A percentile compares a stretch with the other conserved stretches of the same genome.
phyloP scores from a whole-genome alignment of 1,284 basidiomycete species.

The Inonotus hispidus region DNA sequence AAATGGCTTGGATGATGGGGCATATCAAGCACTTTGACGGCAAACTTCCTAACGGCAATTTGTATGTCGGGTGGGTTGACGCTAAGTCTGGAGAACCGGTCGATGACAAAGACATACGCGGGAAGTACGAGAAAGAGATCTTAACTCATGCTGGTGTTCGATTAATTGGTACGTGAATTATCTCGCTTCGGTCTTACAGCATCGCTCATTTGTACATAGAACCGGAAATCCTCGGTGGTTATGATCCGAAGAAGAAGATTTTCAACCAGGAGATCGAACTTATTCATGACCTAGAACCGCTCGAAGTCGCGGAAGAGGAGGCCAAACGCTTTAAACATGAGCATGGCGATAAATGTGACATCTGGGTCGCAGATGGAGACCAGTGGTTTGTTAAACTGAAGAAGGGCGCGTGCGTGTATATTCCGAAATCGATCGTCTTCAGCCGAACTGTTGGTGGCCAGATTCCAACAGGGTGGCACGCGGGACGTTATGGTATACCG shows the following conservation, averaged over 20 bases:
- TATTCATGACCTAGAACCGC: slow-evolving; percentile 92
- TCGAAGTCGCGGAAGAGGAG: slow-evolving; percentile 89
- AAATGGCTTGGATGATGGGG: slow-evolving; percentile 99
- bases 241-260: slow-evolving; percentile 94
- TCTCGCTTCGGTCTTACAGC: slow-evolving; percentile 1
- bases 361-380: slow-evolving; percentile 85
- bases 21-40: slow-evolving; percentile 98
- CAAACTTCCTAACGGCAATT: slow-evolving; percentile 84
- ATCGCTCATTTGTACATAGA: slow-evolving; percentile 46
- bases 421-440: slow-evolving; percentile 96
- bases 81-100: slow-evolving; percentile 93
- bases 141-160: slow-evolving; percentile 92
- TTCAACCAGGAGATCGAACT: slow-evolving; percentile 98
- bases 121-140: slow-evolving; percentile 94
- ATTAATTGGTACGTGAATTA: slow-evolving; percentile 68
- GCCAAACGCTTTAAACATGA: slow-evolving; percentile 95
- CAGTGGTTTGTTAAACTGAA: slow-evolving; percentile 99
- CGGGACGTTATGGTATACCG: slow-evolving; percentile 96
- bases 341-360: slow-evolving; percentile 95
- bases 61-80: slow-evolving; percentile 98
- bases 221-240: slow-evolving; percentile 95
- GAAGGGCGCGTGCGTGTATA: slow-evolving; percentile 91
- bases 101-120: slow-evolving; percentile 95
- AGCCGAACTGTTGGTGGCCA: slow-evolving; percentile 94
- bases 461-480: slow-evolving; percentile 95